phyloP scores from a whole-genome alignment of 768 basidiomycete species.

The Mrakia frigida region DNA sequence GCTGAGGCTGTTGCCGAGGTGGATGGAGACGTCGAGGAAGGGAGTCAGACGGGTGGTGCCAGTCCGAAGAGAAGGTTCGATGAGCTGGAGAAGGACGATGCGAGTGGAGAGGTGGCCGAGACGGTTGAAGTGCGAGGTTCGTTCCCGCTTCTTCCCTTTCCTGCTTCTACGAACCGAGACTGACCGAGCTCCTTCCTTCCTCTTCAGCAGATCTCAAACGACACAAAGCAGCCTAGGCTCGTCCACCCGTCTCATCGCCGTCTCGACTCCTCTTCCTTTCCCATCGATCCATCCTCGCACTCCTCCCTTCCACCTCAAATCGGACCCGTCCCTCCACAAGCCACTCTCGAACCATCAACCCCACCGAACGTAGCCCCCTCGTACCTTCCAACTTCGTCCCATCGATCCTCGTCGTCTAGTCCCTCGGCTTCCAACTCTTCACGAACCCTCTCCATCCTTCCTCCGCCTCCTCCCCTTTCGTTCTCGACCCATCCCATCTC shows the following conservation, averaged over 20 bases:
- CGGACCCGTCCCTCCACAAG: too few relatives aligned
- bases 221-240: constrained; percentile 4
- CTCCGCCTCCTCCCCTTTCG: too few relatives aligned
- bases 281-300: too few relatives aligned
- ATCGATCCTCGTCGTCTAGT: too few relatives aligned
- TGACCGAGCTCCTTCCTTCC: not conserved
- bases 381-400: too few relatives aligned
- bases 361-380: too few relatives aligned
- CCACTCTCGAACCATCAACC: too few relatives aligned
- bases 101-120: not conserved
- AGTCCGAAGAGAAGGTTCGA: constrained; percentile 7
- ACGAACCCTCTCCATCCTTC: too few relatives aligned
- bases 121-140: not conserved
- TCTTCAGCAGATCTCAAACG: constrained; percentile 19
- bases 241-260: not conserved
- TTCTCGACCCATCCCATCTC: too few relatives aligned
- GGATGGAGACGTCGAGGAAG: constrained; percentile 3
- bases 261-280: not conserved
- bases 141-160: not conserved
- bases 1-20: constrained; percentile 1
- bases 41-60: not conserved
- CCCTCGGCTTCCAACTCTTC: too few relatives aligned
- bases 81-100: constrained; percentile 1
- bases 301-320: too few relatives aligned
- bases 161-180: not conserved